These are phyloP conservation scores for Oryza brachyantha DNA, from an alignment of 176 grass and related monocot genomes.

Conservation along the genomic window DNA sequence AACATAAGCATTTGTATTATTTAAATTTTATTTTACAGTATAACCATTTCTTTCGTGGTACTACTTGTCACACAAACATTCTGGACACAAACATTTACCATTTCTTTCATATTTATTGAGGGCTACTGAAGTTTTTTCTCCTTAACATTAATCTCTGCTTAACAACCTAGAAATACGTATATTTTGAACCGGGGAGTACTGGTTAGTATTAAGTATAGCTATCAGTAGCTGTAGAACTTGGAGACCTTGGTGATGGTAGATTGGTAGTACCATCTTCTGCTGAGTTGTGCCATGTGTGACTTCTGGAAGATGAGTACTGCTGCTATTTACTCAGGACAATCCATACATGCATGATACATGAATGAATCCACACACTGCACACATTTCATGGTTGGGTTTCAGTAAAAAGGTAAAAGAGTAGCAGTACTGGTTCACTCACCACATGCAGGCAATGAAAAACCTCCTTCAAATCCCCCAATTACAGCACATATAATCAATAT, in stretches of 20 bases:
- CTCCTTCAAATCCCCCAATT: not conserved
- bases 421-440: constrained; percentile 16
- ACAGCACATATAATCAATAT: not conserved
- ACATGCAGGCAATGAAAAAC: constrained; percentile 33
- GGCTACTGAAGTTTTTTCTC: too few species aligned
- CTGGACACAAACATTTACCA: too few species aligned
- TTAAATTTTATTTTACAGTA: too few species aligned
- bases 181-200: too few species aligned
- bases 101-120: too few species aligned
- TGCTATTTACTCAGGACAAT: not conserved
- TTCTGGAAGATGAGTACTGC: constrained; percentile 26
- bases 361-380: not conserved
- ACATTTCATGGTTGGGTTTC: constrained; percentile 18
- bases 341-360: not conserved
- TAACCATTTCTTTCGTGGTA: too few species aligned
- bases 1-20: too few species aligned
- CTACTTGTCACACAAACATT: too few species aligned
- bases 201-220: not conserved
- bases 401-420: not conserved
- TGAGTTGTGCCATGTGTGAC: constrained; percentile 26
- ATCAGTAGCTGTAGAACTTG: not conserved
- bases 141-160: too few species aligned
- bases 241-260: not conserved
- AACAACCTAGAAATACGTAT: too few species aligned
- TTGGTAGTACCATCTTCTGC: not conserved